Evolutionary conservation across 176 grass and related monocot genomes (phyloP), one percentile per base, ranked within the genome.

Genomic region (Guadua angustifolia): DNA sequence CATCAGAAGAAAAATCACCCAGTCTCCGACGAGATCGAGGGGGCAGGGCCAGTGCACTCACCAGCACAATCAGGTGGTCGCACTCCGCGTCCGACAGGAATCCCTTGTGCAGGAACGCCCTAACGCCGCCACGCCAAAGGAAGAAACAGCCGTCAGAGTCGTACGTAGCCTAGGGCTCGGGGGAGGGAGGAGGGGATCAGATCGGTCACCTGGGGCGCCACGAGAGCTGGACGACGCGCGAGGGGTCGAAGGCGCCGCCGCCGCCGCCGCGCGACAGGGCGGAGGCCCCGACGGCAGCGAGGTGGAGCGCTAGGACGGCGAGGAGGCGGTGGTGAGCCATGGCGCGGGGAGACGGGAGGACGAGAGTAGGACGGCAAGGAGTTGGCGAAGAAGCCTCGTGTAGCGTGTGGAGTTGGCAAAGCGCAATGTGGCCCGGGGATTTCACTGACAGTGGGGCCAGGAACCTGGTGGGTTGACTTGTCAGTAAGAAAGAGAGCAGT

Each of bases 71-170:
- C 60, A 97, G 82, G 82, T 97, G 91, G 63, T 97, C 87, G 84
- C 89, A 97, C 85, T 97, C 91, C n/a, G 78, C 89, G 5, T 82
- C 84, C 35, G 91, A 78, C 61, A 97, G 91, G 78, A 97, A 94
- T n/a, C 91, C 94, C 84, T 87, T 91, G 84, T 91, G 92, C 69
- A 97, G 79, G 80, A 97, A 97, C 76, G 94, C 94, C 81, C 94
- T 90, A 52, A 2, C 38, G 8, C 3, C 24, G 33, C 7, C 43
- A 75, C 13, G 56, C 62, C n/a, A n/a, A 66, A 6, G 42, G 68
- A 66, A 7, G 55, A 63, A 66, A 51, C 40, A 12, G 32, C 67
- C 17, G 42, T 86, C 59, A 86, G 74, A 79, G 12, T 19, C n/a
- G n/a, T 36, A 63, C 22, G 12, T 62, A 29, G 22, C 40, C 32